Evolutionary conservation across 306 rosid genomes (phyloP).

Genomic region (Lathyrus oleraceus): DNA sequence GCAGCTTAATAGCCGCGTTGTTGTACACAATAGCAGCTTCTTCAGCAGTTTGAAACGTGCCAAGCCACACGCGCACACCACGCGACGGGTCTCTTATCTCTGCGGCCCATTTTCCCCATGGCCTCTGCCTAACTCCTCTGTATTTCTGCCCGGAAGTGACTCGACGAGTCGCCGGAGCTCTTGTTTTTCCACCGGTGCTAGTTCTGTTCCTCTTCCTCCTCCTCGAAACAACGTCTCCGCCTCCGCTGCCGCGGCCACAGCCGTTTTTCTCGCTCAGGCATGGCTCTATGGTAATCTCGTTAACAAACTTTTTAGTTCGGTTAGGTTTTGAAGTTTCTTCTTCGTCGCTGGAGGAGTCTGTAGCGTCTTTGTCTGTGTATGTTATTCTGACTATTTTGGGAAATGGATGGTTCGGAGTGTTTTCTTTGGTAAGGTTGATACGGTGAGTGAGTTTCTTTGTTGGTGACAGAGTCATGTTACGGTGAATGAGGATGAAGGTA

Average conservation of each 20-base stretch:
- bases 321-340: slow-evolving; percentile 45
- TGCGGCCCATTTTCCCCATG: slow-evolving; percentile 99
- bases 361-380: slow-evolving; percentile 71
- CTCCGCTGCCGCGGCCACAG: not conserved
- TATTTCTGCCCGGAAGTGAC: slow-evolving; percentile 54
- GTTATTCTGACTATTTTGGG: slow-evolving; percentile 61
- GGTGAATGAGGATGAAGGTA: not conserved
- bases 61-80: slow-evolving; percentile 91
- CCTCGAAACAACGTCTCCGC: slow-evolving; percentile 18
- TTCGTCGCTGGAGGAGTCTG: slow-evolving; percentile 89
- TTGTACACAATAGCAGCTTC: slow-evolving; percentile 95
- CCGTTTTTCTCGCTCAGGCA: not conserved
- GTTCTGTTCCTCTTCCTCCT: slow-evolving; percentile 45
- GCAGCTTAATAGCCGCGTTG: slow-evolving; percentile 87
- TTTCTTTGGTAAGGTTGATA: slow-evolving; percentile 40
- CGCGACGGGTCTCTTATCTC: slow-evolving; percentile 89
- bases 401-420: not conserved
- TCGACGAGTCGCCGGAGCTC: slow-evolving; percentile 22
- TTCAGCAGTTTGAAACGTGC: slow-evolving; percentile 90
- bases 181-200: not conserved
- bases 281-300: slow-evolving; percentile 64
- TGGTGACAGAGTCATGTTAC: slow-evolving; percentile 26
- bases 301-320: slow-evolving; percentile 59
- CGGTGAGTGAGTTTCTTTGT: slow-evolving; percentile 53
- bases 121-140: slow-evolving; percentile 92